Evolutionary conservation across 2,329 filamentous ascomycete genomes (phyloP), one percentile per base, ranked within the genome.

Genomic region (Scedosporium boydii): DNA sequence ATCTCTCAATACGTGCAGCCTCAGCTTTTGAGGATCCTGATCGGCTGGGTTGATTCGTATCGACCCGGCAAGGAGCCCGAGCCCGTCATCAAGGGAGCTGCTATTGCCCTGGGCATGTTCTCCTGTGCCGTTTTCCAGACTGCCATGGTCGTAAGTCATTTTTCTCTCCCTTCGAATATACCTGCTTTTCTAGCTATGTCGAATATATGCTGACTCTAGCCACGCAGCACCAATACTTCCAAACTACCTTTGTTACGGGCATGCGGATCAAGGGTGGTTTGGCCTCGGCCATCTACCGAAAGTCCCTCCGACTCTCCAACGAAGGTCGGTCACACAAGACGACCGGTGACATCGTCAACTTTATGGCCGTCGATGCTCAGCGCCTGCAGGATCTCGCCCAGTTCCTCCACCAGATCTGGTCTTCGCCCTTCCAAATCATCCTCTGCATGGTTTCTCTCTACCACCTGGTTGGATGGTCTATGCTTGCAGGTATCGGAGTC

Each of bases 301-400:
- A 99, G 77, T 89, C 93, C 0, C 81, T 98, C 65, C 88, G 86
- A 66, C 80, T 99, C 18, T 98, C 93, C 4, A 98, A 96, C 69
- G 95, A 99, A 76, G 95, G 95, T 7, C 86, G 93, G 61, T 84
- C 92, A 2, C 77, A 87, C 55, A 97, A 98, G 77, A 90, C 91
- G 0, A 99, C 95, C 0, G 95, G 95, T 63, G 96, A 99, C 70
- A 98, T 99, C 70, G 95, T 99, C 73, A 99, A 99, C 72, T 95
- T 96, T 76, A 99, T 99, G 93, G 95, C 96, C 56, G 93, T 99
- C 9, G 95, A 99, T 72, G 93, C 93, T 14, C 95, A 99, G 75
- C 88, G 96, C 67, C 82, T 99, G 18, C 90, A 97, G 70, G 95
- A 99, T 75, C 79, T 99, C 63, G 91, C 93, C 2, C 96, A 99